Base-by-base conservation (phyloP, 1,284 basidiomycete genomes). In the Trichosporon sp. region DNA sequence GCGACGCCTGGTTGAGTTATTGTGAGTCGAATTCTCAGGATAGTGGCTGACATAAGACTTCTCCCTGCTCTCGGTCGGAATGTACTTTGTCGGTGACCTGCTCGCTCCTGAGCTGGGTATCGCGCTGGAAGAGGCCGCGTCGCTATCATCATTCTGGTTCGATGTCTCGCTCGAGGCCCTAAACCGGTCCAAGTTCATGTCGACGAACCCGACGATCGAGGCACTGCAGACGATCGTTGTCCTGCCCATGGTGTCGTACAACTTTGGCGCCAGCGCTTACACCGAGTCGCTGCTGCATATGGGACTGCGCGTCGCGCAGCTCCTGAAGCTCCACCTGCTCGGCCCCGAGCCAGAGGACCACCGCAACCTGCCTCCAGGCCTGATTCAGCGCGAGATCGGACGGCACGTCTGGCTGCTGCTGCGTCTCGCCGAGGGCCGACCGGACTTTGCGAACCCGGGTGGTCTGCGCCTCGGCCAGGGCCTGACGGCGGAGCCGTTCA, bases 131-230 rank as follows among this genome's bases (percentile, higher is more conserved):
- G 72, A 73, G 65, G 56, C 68, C 13, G 58, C 67, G 1, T 69
- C 68, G 13, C 67, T 73, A 21, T 67, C 72, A 7, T 69, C 72
- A 9, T 71, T 71, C 60, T 73, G 72, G 72, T 71, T 73, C 11
- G 72, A 73, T 63, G 72, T 73, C n/a, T 68, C 65, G 47, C 72
- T 73, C 64, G 72, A 73, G 63, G 72, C 72, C 8, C 70, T 73
- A 44, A 73, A 73, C 60, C 64, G 72, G 4, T 73, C 72, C 27
- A 73, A 73, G 62, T 73, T 73, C 67, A 70, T 73, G 70, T 71
- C 70, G 21, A 73, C 68, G 38, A 73, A 73, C 67, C 72, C 72
- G 2, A 71, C 72, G 6, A 69, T 73, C 51, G 72, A 73, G 67
- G 72, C 72, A 3, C 66, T 73, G 23, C 70, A 71, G 65, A 71